Percentiles rank a stretch among this genome's conserved stretches.
phyloP scores from a whole-genome alignment of 352 stramenopile genomes.

The Pythium sukuiense region DNA sequence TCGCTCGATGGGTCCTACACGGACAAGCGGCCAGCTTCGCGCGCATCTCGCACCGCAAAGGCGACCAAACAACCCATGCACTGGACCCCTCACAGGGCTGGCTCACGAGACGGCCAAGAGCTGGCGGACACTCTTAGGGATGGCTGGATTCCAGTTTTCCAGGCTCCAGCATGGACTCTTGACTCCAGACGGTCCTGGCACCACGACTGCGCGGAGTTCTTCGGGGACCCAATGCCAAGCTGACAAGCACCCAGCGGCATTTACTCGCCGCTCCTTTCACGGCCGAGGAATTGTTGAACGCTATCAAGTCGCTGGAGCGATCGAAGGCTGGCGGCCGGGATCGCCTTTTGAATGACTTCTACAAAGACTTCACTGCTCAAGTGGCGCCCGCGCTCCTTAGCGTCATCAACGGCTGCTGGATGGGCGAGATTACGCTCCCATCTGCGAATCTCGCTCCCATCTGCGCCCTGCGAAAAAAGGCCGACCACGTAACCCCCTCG shows the following conservation, averaged over 20 bases:
- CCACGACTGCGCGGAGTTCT: background rate
- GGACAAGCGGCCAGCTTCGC: too few relatives aligned
- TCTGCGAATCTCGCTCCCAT: background rate
- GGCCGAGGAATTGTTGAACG: background rate
- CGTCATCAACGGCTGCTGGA: conserved; percentile 2
- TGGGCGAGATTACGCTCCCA: background rate
- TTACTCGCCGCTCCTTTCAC: background rate
- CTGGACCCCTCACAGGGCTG: too few relatives aligned
- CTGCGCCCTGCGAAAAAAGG: conserved; percentile 9
- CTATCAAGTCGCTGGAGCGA: background rate
- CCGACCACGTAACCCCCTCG: background rate
- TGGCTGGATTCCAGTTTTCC: too few relatives aligned
- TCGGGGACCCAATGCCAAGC: background rate
- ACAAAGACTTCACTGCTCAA: conserved; percentile 2
- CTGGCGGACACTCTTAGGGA: too few relatives aligned
- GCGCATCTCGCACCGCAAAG: too few relatives aligned
- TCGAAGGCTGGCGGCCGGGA: conserved; percentile 2
- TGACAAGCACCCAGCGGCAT: background rate
- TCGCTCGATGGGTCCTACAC: too few relatives aligned
- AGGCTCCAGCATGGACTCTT: too few relatives aligned
- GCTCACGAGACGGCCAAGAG: too few relatives aligned
- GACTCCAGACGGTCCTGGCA: background rate
- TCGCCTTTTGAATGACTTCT: conserved; percentile 14
- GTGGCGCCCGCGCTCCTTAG: background rate
- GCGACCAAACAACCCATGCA: too few relatives aligned